These are phyloP conservation scores for Colletotrichum acutatum DNA, from an alignment of 2,329 filamentous ascomycete genomes.

Conservation along the genomic window DNA sequence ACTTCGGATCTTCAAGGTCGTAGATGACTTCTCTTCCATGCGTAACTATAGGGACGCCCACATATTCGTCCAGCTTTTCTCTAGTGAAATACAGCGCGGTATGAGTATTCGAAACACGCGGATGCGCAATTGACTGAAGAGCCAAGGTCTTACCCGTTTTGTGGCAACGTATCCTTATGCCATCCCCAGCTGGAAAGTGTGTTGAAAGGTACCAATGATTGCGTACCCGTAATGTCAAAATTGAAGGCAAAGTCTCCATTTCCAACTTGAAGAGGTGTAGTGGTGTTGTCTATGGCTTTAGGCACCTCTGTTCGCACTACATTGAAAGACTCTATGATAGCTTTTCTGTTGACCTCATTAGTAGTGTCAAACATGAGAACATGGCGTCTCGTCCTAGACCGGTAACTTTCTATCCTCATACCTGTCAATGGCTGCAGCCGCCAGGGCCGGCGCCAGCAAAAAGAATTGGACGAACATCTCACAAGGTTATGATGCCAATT, in stretches of 20 bases:
- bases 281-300: too few relatives aligned
- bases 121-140: too few relatives aligned
- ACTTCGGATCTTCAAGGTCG: too few relatives aligned
- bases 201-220: constrained; percentile 56
- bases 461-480: not conserved
- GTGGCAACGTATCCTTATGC: constrained; percentile 59
- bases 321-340: not conserved
- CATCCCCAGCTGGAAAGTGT: constrained; percentile 60
- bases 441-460: not conserved
- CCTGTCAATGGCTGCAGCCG: not conserved
- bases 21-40: too few relatives aligned
- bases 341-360: not conserved
- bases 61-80: too few relatives aligned
- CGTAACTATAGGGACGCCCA: too few relatives aligned
- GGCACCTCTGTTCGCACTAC: too few relatives aligned
- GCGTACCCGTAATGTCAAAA: constrained; percentile 56
- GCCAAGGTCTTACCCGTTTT: constrained; percentile 38
- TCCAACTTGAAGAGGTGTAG: constrained; percentile 54
- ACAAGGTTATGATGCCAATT: not conserved
- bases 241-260: constrained; percentile 61
- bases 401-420: not conserved
- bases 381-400: not conserved
- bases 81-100: too few relatives aligned
- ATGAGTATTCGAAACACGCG: too few relatives aligned
- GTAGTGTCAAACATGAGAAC: not conserved